Conservation (phyloP, 164 flowering plant genomes). For the Vitis amurensis region DNA sequence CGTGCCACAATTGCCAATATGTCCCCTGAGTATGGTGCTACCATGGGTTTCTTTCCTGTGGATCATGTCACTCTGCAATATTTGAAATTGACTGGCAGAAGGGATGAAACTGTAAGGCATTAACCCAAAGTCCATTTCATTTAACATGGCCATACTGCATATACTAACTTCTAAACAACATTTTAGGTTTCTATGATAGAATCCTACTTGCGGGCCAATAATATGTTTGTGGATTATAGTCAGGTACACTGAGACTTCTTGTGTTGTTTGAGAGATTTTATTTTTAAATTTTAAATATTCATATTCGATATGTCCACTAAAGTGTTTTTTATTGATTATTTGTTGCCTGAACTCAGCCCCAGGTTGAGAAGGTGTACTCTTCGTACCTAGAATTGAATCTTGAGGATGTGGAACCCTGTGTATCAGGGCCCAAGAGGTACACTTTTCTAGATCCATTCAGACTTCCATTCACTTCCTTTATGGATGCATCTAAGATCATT, state of each 20-base stretch:
- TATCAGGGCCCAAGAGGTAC: constrained; percentile 89
- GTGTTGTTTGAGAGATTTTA: neutral
- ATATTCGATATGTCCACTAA: neutral
- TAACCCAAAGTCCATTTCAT: neutral
- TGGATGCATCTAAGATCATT: neutral
- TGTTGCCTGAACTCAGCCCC: constrained; percentile 48
- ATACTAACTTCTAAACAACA: neutral
- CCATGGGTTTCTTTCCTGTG: constrained; percentile 96
- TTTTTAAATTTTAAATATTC: neutral
- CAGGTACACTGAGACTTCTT: constrained; percentile 40
- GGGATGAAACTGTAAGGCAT: constrained; percentile 73
- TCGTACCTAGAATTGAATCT: constrained; percentile 69
- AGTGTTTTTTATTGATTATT: neutral
- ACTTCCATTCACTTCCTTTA: neutral
- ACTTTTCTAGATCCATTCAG: neutral
- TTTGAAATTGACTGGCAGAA: constrained; percentile 82
- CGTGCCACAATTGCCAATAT: constrained; percentile 85
- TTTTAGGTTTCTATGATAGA: constrained; percentile 71
- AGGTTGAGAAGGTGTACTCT: constrained; percentile 59
- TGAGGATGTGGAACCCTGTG: constrained; percentile 69
- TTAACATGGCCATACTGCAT: neutral
- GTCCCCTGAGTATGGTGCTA: constrained; percentile 92
- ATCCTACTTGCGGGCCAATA: constrained; percentile 76
- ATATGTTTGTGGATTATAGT: constrained; percentile 82
- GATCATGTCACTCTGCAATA: constrained; percentile 86